A percentile compares a stretch with the other conserved stretches of the same genome.
Conservation (phyloP, 2,329 filamentous ascomycete genomes). For the Xylaria sp. region DNA sequence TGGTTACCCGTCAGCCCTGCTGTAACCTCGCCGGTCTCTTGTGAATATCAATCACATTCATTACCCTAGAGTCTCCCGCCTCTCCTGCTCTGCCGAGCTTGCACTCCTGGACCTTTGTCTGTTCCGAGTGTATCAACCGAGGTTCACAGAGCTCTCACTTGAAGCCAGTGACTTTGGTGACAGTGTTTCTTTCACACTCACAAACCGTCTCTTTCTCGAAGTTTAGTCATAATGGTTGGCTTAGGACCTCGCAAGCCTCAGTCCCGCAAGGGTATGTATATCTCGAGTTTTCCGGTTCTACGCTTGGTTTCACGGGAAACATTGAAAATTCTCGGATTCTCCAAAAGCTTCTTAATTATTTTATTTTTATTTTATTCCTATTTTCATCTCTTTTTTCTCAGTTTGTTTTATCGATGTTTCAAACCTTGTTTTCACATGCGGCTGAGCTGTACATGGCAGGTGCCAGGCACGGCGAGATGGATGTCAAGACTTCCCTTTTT, state of each 20-base stretch:
- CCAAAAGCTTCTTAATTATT: too few species aligned
- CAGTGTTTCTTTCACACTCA: slow-evolving; percentile 23
- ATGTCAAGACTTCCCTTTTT: too few species aligned
- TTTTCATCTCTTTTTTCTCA: too few species aligned
- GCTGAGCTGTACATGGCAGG: too few species aligned
- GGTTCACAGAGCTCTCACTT: not conserved
- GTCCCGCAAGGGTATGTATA: slow-evolving; percentile 61
- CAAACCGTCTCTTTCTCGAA: not conserved
- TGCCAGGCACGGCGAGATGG: too few species aligned
- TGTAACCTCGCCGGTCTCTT: too few species aligned
- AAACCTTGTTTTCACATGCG: not conserved
- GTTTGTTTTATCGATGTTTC: not conserved
- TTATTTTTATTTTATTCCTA: too few species aligned
- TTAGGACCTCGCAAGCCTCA: slow-evolving; percentile 47
- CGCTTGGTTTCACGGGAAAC: not conserved
- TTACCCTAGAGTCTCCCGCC: slow-evolving; percentile 3
- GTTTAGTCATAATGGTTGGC: slow-evolving; percentile 43
- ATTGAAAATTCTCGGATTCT: not conserved
- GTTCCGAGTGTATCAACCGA: not conserved
- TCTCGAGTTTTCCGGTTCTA: slow-evolving; percentile 8
- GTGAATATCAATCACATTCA: not conserved
- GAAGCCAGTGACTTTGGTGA: not conserved
- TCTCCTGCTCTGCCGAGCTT: not conserved
- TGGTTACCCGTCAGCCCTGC: too few species aligned
- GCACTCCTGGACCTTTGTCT: not conserved